These are phyloP conservation scores for Cnidoscolus chayamansa DNA, from an alignment of 441 rosid species.

Conservation along the genomic window DNA sequence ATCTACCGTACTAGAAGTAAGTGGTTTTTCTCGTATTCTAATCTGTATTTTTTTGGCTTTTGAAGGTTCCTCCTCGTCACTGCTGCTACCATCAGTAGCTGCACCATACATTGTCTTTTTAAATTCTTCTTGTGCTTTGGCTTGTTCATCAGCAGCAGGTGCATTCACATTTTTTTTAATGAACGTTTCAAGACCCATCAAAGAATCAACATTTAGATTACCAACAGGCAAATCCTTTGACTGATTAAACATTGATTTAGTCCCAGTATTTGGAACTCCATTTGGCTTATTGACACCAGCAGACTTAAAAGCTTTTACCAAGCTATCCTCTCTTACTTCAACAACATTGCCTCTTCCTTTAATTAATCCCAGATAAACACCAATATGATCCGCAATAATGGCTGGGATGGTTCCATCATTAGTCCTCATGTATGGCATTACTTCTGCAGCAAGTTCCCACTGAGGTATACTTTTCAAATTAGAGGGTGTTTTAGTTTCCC, in stretches of 20 bases:
- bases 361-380: conserved; percentile 89
- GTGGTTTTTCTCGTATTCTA: conserved; percentile 85
- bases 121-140: conserved; percentile 97
- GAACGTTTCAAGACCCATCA: conserved; percentile 82
- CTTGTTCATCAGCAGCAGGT: conserved; percentile 72
- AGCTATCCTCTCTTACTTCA: conserved; percentile 78
- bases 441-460: conserved; percentile 97
- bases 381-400: conserved; percentile 80
- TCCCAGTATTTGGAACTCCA: conserved; percentile 40
- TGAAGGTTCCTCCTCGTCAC: conserved; percentile 81
- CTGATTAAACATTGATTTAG: conserved; percentile 40
- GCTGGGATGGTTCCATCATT: conserved; percentile 93
- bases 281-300: conserved; percentile 42
- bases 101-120: conserved; percentile 86
- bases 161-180: conserved; percentile 40
- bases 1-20: conserved; percentile 70
- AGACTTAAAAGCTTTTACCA: conserved; percentile 64
- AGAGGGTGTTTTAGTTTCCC: conserved; percentile 93
- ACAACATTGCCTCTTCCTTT: conserved; percentile 92
- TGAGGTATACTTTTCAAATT: conserved; percentile 79
- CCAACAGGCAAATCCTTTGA: conserved; percentile 47
- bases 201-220: conserved; percentile 46
- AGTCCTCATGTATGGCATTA: conserved; percentile 96
- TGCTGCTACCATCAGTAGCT: conserved; percentile 85
- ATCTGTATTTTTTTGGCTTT: conserved; percentile 73